A percentile compares a stretch with the other conserved stretches of the same genome.
These are phyloP conservation scores for Pleurotus salmoneostramineus DNA, from an alignment of 768 basidiomycete genomes.

Conservation along the genomic window DNA sequence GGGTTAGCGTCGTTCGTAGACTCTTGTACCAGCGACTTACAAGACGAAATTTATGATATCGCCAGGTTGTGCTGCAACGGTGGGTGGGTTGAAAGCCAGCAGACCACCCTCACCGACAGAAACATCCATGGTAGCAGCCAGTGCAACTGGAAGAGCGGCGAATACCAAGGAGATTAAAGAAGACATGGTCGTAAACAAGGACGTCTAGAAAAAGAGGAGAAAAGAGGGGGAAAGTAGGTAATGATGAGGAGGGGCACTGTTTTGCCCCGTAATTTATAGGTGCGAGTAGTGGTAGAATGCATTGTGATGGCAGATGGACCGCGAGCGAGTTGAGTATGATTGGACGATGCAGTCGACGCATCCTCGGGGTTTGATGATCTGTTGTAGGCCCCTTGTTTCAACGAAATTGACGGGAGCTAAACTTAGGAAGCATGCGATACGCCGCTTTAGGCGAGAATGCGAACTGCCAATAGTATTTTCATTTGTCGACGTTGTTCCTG, in stretches of 20 bases:
- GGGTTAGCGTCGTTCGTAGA: background rate
- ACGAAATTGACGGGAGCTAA: too few relatives aligned
- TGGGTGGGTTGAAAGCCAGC: slow-evolving; percentile 28
- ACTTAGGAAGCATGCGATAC: too few relatives aligned
- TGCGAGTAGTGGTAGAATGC: too few relatives aligned
- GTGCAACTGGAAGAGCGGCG: slow-evolving; percentile 21
- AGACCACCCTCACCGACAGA: slow-evolving; percentile 29
- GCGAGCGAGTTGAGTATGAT: too few relatives aligned
- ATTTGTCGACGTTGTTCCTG: too few relatives aligned
- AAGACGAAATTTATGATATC: slow-evolving; percentile 48
- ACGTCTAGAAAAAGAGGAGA: background rate
- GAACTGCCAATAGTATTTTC: too few relatives aligned
- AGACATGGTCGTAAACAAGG: slow-evolving; percentile 6
- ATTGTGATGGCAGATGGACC: too few relatives aligned
- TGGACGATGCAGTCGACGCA: too few relatives aligned
- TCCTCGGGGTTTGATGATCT: too few relatives aligned
- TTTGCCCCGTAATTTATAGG: too few relatives aligned
- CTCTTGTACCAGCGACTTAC: slow-evolving; percentile 28
- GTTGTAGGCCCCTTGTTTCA: too few relatives aligned
- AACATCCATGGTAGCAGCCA: slow-evolving; percentile 26
- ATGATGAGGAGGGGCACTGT: background rate
- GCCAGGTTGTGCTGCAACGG: slow-evolving; percentile 35
- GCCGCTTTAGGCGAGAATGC: too few relatives aligned
- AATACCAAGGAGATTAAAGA: slow-evolving; percentile 15
- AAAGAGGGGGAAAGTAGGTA: background rate